Percentiles rank a stretch among this genome's conserved stretches.
Evolutionary conservation across 352 stramenopile genomes (phyloP).

Genomic region (Globisporangium recalcitrans): DNA sequence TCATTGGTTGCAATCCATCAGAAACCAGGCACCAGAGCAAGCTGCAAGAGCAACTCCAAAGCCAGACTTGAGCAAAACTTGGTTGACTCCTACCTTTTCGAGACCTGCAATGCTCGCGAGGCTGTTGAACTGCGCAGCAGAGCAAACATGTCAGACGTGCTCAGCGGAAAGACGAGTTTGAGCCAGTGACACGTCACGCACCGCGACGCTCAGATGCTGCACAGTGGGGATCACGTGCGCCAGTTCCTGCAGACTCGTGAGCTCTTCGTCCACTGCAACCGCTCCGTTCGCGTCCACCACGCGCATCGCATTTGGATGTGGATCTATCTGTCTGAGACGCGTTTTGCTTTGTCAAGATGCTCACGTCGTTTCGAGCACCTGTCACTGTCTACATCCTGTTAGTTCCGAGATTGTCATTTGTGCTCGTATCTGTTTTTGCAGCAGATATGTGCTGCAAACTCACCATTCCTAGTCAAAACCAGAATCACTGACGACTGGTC

Average conservation of each 20-base stretch:
- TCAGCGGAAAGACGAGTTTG: not conserved
- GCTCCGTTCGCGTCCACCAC: constrained; percentile 35
- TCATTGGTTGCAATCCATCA: not conserved
- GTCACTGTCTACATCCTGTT: not conserved
- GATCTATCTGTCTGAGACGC: too few relatives aligned
- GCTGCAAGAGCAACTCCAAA: not conserved
- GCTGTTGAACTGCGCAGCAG: constrained; percentile 51
- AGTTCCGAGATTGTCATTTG: not conserved
- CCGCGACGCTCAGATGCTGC: constrained; percentile 61
- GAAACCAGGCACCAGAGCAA: not conserved
- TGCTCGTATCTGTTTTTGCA: too few relatives aligned
- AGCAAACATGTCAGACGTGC: not conserved
- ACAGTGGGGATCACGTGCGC: constrained; percentile 15
- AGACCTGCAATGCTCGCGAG: constrained; percentile 35
- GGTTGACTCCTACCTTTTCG: constrained; percentile 27
- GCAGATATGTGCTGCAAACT: too few relatives aligned
- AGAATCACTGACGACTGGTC: constrained; percentile 2
- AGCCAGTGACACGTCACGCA: constrained; percentile 14
- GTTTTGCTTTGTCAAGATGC: too few relatives aligned
- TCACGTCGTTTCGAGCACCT: constrained; percentile 4
- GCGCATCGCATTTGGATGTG: constrained; percentile 28
- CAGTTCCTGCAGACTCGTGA: constrained; percentile 28
- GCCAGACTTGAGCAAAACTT: not conserved
- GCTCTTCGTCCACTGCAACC: constrained; percentile 50
- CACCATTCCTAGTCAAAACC: too few relatives aligned